Evolutionary conservation across 257 asterid species (phyloP).

Genomic region (Solanum lycopersicoides): DNA sequence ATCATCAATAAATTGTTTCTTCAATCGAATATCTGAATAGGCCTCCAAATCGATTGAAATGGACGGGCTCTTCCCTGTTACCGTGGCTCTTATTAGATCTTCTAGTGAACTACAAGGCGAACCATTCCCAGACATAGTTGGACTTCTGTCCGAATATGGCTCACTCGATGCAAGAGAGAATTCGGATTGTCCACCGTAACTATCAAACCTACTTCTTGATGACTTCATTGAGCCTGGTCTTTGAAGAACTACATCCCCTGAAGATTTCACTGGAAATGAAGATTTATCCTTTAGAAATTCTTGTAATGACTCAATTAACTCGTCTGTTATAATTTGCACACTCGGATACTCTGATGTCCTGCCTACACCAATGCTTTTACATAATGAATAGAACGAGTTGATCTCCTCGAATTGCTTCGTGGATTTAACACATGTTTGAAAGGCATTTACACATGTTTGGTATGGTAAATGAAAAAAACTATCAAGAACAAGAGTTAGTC

Average conservation of each 20-base stretch:
- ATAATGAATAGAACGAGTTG: conserved; percentile 34
- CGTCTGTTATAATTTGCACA: conserved; percentile 49
- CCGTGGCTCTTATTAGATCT: conserved; percentile 60
- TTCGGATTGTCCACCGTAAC: conserved; percentile 38
- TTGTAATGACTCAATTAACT: conserved; percentile 53
- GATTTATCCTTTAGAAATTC: conserved; percentile 80
- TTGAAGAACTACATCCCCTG: conserved; percentile 3
- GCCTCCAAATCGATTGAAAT: conserved; percentile 73
- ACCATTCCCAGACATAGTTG: conserved; percentile 20
- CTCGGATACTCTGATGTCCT: conserved; percentile 63
- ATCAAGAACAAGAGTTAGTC: conserved; percentile 53
- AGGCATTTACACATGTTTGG: conserved; percentile 51
- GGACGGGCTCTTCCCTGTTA: conserved; percentile 30
- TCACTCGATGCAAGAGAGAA: conserved; percentile 26
- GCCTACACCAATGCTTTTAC: conserved; percentile 60
- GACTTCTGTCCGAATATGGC: conserved; percentile 16
- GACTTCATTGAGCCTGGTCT: conserved; percentile 1
- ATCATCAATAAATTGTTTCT: conserved; percentile 10
- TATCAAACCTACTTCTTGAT: conserved; percentile 10
- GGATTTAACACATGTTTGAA: conserved; percentile 63
- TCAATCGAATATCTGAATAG: conserved; percentile 21
- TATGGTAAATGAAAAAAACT: conserved; percentile 62
- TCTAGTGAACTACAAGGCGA: conserved; percentile 55
- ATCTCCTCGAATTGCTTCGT: conserved; percentile 67
- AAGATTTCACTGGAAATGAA: conserved; percentile 29